Percentiles rank a stretch among this genome's conserved stretches.
Evolutionary conservation across 2,329 filamentous ascomycete genomes (phyloP).

Genomic region (Colletotrichum falcatum): DNA sequence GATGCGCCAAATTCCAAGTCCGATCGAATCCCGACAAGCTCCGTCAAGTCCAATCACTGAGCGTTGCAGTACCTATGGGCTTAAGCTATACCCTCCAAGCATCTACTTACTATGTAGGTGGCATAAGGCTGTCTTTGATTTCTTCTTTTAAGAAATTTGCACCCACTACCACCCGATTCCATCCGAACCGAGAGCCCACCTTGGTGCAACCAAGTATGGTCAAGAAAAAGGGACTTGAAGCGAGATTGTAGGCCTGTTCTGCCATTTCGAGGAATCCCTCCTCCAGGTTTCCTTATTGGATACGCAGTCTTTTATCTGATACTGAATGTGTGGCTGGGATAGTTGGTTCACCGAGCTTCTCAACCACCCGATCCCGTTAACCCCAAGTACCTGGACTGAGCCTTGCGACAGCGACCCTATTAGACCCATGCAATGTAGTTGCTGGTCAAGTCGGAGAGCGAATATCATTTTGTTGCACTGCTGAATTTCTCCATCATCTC

Average conservation of each 20-base stretch:
- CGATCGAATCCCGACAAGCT: constrained; percentile 29
- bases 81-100: neutral
- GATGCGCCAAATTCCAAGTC: constrained; percentile 19
- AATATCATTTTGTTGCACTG: neutral
- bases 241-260: too few species aligned
- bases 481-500: neutral
- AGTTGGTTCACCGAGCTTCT: neutral
- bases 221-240: neutral
- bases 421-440: neutral
- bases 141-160: neutral
- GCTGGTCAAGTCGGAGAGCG: neutral
- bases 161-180: constrained; percentile 36
- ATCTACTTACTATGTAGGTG: neutral
- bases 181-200: constrained; percentile 22
- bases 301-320: neutral
- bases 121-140: neutral
- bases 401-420: neutral
- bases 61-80: neutral
- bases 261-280: neutral
- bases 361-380: constrained; percentile 1
- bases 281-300: neutral
- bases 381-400: neutral
- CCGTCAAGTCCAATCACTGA: constrained; percentile 1
- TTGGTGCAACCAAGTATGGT: neutral
- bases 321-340: constrained; percentile 3